Conservation (phyloP, 2,329 filamentous ascomycete species). For the Ophiocordyceps polyrhachis-furcata region DNA sequence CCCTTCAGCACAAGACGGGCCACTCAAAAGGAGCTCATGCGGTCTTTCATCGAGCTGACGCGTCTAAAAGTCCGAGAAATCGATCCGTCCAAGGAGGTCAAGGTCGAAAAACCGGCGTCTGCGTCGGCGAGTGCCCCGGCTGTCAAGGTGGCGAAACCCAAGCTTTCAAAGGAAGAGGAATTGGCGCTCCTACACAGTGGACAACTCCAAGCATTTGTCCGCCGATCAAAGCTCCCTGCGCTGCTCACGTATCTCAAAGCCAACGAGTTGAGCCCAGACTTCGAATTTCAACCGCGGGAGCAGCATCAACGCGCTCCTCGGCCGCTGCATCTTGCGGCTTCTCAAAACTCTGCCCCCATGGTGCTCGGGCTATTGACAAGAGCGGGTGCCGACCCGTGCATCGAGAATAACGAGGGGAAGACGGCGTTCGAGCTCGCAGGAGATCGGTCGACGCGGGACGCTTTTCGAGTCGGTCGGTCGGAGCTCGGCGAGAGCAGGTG, state of each 20-base stretch:
- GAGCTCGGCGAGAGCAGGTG: constrained; percentile 62
- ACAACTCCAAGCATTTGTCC: constrained; percentile 73
- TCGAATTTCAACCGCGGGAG: constrained; percentile 54
- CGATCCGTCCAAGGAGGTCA: constrained; percentile 40
- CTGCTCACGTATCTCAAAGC: constrained; percentile 67
- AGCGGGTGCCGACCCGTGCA: constrained; percentile 53
- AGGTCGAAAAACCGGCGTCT: constrained; percentile 18
- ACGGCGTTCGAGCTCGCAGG: constrained; percentile 75
- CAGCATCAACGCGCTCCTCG: constrained; percentile 67
- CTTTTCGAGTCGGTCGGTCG: constrained; percentile 72
- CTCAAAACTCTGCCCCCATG: constrained; percentile 61
- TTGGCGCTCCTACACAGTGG: constrained; percentile 65
- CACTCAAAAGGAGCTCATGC: constrained; percentile 87
- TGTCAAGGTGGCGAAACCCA: constrained; percentile 38
- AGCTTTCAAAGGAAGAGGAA: constrained; percentile 68
- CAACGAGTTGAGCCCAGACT: constrained; percentile 53
- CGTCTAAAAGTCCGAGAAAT: constrained; percentile 71
- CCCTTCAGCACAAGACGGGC: constrained; percentile 85
- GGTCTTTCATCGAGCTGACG: constrained; percentile 84
- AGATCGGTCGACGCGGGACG: constrained; percentile 69
- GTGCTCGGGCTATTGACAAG: constrained; percentile 60
- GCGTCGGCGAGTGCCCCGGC: constrained; percentile 17
- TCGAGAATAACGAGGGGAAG: constrained; percentile 57
- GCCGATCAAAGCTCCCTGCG: constrained; percentile 75
- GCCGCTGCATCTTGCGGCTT: constrained; percentile 68